Percentiles rank a stretch among this genome's conserved stretches.
phyloP scores from a whole-genome alignment of 2,329 filamentous ascomycete species.

The Talaromyces sp. region DNA sequence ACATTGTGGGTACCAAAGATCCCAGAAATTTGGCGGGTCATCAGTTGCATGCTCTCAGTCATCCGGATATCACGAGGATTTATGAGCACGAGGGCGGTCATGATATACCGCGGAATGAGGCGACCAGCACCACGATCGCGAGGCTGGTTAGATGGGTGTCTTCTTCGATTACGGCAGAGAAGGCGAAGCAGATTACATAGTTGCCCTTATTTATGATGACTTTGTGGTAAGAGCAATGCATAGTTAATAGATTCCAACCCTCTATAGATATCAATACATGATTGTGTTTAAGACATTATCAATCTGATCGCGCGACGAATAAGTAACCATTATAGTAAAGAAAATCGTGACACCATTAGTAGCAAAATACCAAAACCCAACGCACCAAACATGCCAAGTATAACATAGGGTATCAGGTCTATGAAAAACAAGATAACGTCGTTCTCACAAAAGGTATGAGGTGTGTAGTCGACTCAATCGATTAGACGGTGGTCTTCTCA shows the following conservation, averaged over 20 bases:
- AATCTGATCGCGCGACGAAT: not conserved
- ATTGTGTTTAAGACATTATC: not conserved
- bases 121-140: constrained; percentile 26
- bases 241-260: not conserved
- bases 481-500: not conserved
- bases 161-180: constrained; percentile 2
- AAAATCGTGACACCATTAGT: not conserved
- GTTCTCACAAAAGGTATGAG: not conserved
- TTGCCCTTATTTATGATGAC: too few relatives aligned
- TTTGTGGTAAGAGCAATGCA: not conserved
- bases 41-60: constrained; percentile 38
- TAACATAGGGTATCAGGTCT: constrained; percentile 11
- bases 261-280: constrained; percentile 7
- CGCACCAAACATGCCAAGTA: not conserved
- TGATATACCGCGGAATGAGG: constrained; percentile 39
- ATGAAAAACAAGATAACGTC: not conserved
- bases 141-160: constrained; percentile 18
- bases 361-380: not conserved
- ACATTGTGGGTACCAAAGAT: constrained; percentile 43
- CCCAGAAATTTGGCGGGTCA: constrained; percentile 38
- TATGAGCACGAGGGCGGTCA: constrained; percentile 45
- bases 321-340: not conserved
- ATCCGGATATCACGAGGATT: constrained; percentile 26
- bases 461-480: not conserved
- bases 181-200: constrained; percentile 4